Percentiles rank a stretch among this genome's conserved stretches.
These are phyloP conservation scores for Gomphus bonarii DNA, from an alignment of 1,284 basidiomycete species.

Conservation along the genomic window DNA sequence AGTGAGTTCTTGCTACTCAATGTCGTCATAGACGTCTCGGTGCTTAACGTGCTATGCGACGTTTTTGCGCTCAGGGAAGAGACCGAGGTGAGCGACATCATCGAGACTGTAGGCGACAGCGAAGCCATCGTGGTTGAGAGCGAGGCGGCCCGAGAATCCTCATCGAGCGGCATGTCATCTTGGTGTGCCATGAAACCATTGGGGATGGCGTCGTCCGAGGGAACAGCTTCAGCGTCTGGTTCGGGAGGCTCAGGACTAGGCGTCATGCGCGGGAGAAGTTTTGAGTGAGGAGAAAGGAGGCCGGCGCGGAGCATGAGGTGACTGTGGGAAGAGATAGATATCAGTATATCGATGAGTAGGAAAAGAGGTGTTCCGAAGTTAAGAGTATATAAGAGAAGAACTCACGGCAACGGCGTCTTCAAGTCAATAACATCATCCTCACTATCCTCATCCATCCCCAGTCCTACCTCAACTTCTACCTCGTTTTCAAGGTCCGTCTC, in stretches of 20 bases:
- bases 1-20: background rate
- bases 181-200: no score
- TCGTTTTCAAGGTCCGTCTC: constrained; percentile 9
- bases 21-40: background rate
- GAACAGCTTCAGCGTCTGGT: constrained; percentile 14
- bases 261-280: constrained; percentile 37
- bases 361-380: background rate
- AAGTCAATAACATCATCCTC: constrained; percentile 66
- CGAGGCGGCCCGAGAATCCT: no score
- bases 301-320: constrained; percentile 67
- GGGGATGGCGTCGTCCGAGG: no score
- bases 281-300: constrained; percentile 64
- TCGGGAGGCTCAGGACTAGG: constrained; percentile 1
- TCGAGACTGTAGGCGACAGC: background rate
- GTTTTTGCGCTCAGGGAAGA: background rate
- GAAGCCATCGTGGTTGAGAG: no score
- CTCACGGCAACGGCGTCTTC: constrained; percentile 69
- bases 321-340: constrained; percentile 24
- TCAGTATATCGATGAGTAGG: background rate
- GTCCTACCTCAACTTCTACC: constrained; percentile 22
- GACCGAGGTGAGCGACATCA: background rate
- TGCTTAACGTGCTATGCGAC: background rate
- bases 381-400: constrained; percentile 17
- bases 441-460: constrained; percentile 34
- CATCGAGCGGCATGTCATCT: no score